Percentiles rank a stretch among this genome's conserved stretches.
Conservation (phyloP, 805 yeast species). For the Zygoascus bituminiphila region DNA sequence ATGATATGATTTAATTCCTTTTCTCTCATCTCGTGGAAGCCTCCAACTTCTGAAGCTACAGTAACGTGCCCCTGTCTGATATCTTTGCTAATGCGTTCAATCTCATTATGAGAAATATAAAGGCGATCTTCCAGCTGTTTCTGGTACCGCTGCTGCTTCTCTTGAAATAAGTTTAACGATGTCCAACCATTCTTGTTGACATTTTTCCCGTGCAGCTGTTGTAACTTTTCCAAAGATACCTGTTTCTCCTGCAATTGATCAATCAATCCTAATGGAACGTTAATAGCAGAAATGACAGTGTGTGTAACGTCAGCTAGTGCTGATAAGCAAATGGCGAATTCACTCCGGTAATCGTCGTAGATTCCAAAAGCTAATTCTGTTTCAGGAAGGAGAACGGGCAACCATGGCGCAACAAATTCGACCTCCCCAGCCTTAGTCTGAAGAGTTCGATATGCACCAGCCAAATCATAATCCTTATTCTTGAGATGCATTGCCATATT, state of each 20-base stretch:
- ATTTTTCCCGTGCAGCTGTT: slow-evolving; percentile 19
- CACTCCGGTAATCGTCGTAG: slow-evolving; percentile 3
- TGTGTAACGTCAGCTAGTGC: slow-evolving; percentile 8
- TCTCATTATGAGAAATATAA: slow-evolving; percentile 22
- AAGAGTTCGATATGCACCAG: slow-evolving; percentile 16
- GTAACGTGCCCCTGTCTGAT: slow-evolving; percentile 29
- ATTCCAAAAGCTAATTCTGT: slow-evolving; percentile 3
- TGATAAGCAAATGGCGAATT: slow-evolving; percentile 3
- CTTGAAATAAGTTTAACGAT: slow-evolving; percentile 27
- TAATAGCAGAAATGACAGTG: slow-evolving; percentile 22
- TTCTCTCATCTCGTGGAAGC: slow-evolving; percentile 30
- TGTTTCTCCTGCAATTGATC: slow-evolving; percentile 21
- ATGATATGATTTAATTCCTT: slow-evolving; percentile 24
- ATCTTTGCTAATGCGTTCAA: slow-evolving; percentile 24
- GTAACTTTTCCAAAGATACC: slow-evolving; percentile 15
- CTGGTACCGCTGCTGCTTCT: slow-evolving; percentile 27
- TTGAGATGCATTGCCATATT: slow-evolving; percentile 9
- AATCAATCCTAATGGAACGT: slow-evolving; percentile 23
- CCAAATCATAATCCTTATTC: slow-evolving; percentile 15
- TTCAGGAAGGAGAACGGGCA: slow-evolving; percentile 7
- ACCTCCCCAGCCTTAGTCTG: slow-evolving; percentile 10
- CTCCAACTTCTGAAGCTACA: slow-evolving; percentile 33
- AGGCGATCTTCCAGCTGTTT: slow-evolving; percentile 25
- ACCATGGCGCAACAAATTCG: slow-evolving; percentile 6
- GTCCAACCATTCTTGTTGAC: slow-evolving; percentile 22